Conservation (phyloP, 2,329 filamentous ascomycete genomes). For the Pseudocercospora crystallina region DNA sequence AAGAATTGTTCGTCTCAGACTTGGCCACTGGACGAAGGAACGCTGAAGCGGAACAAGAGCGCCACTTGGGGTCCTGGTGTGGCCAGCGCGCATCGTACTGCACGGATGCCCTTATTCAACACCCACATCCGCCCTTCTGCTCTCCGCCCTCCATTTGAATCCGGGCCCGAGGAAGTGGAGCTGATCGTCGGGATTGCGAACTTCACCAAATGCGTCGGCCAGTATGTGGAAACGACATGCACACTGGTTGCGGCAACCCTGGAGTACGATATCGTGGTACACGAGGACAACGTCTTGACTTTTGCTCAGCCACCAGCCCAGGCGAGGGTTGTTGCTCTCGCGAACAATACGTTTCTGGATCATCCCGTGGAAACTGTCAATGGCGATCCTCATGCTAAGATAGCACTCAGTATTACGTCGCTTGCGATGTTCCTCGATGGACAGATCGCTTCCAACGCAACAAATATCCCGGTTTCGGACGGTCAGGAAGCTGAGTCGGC, state of each 20-base stretch:
- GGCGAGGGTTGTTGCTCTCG: conserved; percentile 6
- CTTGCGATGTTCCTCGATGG: conserved; percentile 7
- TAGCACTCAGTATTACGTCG: background rate
- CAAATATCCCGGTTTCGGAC: background rate
- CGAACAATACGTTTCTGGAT: conserved; percentile 15
- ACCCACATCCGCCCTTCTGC: background rate
- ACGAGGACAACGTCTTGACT: conserved; percentile 2
- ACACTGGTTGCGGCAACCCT: conserved; percentile 15
- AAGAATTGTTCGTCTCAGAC: conserved; percentile 3
- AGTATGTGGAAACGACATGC: conserved; percentile 12
- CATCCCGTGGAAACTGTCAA: background rate
- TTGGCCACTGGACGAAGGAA: background rate
- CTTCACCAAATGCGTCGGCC: conserved; percentile 4
- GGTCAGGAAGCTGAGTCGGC: background rate
- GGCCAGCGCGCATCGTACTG: background rate
- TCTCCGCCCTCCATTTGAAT: background rate
- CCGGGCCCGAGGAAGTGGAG: conserved; percentile 5
- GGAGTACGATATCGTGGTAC: conserved; percentile 14
- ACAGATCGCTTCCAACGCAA: conserved; percentile 2
- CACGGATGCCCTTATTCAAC: conserved; percentile 8
- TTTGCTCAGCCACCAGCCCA: background rate
- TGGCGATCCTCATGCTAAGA: too few relatives aligned
- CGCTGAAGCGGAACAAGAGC: background rate
- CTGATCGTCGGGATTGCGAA: conserved; percentile 7
- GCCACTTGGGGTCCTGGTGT: conserved; percentile 5